Percentiles rank a stretch among this genome's conserved stretches.
Evolutionary conservation across 106 monocot species (phyloP).

Genomic region (Ottelia alismoides): DNA sequence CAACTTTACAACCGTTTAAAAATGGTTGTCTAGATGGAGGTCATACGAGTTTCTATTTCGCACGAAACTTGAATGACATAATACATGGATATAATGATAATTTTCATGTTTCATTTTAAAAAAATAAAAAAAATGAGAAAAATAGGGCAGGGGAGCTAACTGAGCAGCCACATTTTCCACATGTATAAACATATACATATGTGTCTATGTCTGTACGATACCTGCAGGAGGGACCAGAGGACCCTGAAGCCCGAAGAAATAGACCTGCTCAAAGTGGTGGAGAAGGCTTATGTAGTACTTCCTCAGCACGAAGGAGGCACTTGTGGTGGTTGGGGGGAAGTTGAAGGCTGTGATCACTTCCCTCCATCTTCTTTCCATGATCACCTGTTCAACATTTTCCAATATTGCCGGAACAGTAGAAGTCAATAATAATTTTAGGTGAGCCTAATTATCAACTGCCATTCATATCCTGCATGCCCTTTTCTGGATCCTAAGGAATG

Average conservation of each 20-base stretch:
- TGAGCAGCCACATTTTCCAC: background rate
- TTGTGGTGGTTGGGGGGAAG: constrained; percentile 73
- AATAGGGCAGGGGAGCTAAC: no score
- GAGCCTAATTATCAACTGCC: background rate
- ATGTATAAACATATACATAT: background rate
- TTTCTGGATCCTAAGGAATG: background rate
- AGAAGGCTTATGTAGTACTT: constrained; percentile 74
- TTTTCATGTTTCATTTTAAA: no score
- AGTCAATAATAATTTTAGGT: background rate
- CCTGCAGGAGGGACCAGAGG: constrained; percentile 40
- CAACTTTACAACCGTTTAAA: no score
- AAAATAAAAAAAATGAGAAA: no score
- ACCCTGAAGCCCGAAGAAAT: constrained; percentile 42
- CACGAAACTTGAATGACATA: no score
- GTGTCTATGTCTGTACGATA: background rate
- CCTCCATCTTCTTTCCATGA: constrained; percentile 52
- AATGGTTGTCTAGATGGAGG: no score
- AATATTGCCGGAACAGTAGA: background rate
- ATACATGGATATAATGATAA: no score
- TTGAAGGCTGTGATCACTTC: constrained; percentile 52
- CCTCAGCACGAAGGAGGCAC: constrained; percentile 69
- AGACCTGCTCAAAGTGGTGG: constrained; percentile 69
- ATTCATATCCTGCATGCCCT: no score
- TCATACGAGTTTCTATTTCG: no score
- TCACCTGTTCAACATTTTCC: constrained; percentile 29